Evolutionary conservation across 2,329 filamentous ascomycete species (phyloP).

Genomic region (Samsoniella hepiali): DNA sequence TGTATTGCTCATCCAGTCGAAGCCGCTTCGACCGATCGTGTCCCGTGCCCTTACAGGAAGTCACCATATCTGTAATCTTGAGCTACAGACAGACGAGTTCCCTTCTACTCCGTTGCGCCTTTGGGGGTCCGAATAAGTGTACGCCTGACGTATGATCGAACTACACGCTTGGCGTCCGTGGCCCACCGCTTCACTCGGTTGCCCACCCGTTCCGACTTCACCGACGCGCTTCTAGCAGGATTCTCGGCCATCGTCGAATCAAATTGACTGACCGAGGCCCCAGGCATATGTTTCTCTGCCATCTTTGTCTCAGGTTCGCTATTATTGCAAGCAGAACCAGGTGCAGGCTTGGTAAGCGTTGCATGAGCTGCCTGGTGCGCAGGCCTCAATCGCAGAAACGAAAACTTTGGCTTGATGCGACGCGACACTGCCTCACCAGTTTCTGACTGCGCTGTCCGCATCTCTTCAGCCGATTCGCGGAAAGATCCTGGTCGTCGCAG

Average conservation of each 20-base stretch:
- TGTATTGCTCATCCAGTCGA: neutral
- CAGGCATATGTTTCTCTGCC: neutral
- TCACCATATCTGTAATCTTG: neutral
- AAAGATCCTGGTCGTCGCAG: slow-evolving; percentile 17
- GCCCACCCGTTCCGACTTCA: slow-evolving; percentile 24
- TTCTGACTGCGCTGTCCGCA: neutral
- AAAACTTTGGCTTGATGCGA: slow-evolving; percentile 15
- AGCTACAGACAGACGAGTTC: neutral
- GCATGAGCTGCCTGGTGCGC: neutral
- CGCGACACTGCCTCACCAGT: neutral
- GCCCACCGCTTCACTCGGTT: slow-evolving; percentile 35
- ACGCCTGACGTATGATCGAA: slow-evolving; percentile 33
- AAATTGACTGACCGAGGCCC: neutral
- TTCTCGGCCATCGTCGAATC: slow-evolving; percentile 5
- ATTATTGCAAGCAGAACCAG: neutral
- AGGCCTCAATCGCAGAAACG: slow-evolving; percentile 9
- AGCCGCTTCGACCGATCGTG: neutral
- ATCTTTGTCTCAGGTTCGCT: neutral
- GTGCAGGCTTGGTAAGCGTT: slow-evolving; percentile 4
- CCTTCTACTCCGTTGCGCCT: slow-evolving; percentile 6
- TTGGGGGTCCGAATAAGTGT: slow-evolving; percentile 32
- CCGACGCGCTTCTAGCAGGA: slow-evolving; percentile 14
- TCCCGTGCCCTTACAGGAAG: neutral
- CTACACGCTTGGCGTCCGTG: slow-evolving; percentile 30
- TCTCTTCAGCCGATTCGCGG: neutral